Percentiles rank a stretch among this genome's conserved stretches.
Evolutionary conservation across 495 filamentous ascomycete genomes (phyloP).

Genomic region (Delitschia confertaspora): DNA sequence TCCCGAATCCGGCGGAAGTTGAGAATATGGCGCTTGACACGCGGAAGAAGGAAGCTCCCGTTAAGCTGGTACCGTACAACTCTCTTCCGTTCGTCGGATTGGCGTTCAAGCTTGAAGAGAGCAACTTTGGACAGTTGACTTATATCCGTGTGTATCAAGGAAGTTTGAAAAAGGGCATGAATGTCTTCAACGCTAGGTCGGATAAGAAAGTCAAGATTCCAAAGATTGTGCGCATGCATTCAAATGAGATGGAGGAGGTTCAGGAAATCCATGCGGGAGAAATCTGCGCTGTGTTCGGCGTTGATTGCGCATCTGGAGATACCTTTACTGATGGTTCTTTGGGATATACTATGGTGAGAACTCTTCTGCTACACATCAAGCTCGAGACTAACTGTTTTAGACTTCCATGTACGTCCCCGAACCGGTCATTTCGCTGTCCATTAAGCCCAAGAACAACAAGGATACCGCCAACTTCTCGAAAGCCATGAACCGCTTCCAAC

Average conservation of each 20-base stretch:
- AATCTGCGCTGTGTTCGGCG: slow-evolving; percentile 96
- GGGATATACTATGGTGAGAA: slow-evolving; percentile 72
- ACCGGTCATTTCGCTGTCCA: slow-evolving; percentile 93
- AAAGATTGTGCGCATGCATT: slow-evolving; percentile 98
- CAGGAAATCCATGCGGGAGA: slow-evolving; percentile 87
- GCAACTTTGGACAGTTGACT: slow-evolving; percentile 95
- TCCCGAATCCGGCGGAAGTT: slow-evolving; percentile 88
- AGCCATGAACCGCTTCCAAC: slow-evolving; percentile 97
- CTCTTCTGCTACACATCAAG: neutral
- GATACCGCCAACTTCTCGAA: slow-evolving; percentile 94
- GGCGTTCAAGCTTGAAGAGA: slow-evolving; percentile 98
- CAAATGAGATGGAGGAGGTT: slow-evolving; percentile 98
- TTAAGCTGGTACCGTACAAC: slow-evolving; percentile 85
- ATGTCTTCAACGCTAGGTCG: slow-evolving; percentile 86
- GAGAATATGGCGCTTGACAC: slow-evolving; percentile 83
- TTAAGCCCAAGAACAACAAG: slow-evolving; percentile 91
- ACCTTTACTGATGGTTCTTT: slow-evolving; percentile 93
- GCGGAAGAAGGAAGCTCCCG: slow-evolving; percentile 63
- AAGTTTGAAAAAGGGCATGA: slow-evolving; percentile 72
- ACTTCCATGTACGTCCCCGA: slow-evolving; percentile 98
- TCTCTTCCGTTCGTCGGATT: slow-evolving; percentile 88
- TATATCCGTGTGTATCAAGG: slow-evolving; percentile 99
- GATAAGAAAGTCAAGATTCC: slow-evolving; percentile 96
- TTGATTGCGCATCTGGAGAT: slow-evolving; percentile 96
- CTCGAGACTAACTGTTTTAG: slow-evolving; percentile 15